A percentile compares a stretch with the other conserved stretches of the same genome.
These are phyloP conservation scores for Ceratonia siliqua DNA, from an alignment of 306 rosid species.

Conservation along the genomic window DNA sequence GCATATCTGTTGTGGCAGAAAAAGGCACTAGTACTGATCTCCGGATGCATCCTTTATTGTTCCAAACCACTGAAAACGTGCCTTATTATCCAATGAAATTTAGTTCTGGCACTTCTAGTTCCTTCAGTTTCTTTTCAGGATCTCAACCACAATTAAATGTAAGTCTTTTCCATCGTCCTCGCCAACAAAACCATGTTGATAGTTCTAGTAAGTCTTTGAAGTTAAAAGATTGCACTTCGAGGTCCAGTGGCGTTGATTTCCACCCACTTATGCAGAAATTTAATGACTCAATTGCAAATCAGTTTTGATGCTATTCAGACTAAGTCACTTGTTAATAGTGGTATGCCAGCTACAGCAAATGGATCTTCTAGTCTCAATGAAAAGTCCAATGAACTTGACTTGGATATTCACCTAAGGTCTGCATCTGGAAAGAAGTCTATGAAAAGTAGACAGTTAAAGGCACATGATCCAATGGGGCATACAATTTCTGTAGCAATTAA, in stretches of 20 bases:
- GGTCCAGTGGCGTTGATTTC: conserved; percentile 75
- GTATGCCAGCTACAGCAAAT: conserved; percentile 37
- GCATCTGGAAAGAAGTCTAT: conserved; percentile 48
- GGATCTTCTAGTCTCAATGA: conserved; percentile 39
- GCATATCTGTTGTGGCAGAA: conserved; percentile 52
- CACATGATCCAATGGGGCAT: conserved; percentile 40
- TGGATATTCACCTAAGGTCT: conserved; percentile 81
- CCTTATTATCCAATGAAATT: conserved; percentile 65
- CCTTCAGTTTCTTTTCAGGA: conserved; percentile 69
- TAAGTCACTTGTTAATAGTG: conserved; percentile 34
- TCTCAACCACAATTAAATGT: conserved; percentile 76
- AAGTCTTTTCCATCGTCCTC: conserved; percentile 70
- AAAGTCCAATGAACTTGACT: conserved; percentile 70
- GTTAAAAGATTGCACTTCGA: conserved; percentile 52
- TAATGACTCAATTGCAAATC: conserved; percentile 40
- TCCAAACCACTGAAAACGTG: conserved; percentile 63
- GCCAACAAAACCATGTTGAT: conserved; percentile 53
- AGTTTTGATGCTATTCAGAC: conserved; percentile 45
- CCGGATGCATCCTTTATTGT: conserved; percentile 92
- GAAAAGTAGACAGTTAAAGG: conserved; percentile 41
- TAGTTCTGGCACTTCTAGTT: conserved; percentile 51
- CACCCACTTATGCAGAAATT: conserved; percentile 94
- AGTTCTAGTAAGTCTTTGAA: conserved; percentile 46
- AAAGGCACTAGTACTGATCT: conserved; percentile 57
- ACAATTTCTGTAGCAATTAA: conserved; percentile 35